A percentile compares a stretch with the other conserved stretches of the same genome.
Evolutionary conservation across 306 rosid species (phyloP).

Genomic region (Ziziphus jujuba): DNA sequence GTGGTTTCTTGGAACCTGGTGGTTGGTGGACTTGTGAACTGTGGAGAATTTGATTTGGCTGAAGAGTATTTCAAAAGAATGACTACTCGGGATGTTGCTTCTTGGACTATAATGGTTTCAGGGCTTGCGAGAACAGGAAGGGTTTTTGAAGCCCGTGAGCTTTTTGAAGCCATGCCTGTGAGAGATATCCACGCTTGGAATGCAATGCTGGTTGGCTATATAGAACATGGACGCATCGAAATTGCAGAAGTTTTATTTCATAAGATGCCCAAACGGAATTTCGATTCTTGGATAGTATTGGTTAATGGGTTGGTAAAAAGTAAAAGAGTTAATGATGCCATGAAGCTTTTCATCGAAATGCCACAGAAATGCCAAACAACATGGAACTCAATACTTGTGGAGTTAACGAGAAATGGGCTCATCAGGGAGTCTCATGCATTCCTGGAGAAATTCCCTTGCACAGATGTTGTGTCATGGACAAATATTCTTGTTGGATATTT

Average conservation of each 20-base stretch:
- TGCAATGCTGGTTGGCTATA: slow-evolving; percentile 43
- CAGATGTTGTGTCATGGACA: slow-evolving; percentile 49
- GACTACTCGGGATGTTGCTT: slow-evolving; percentile 38
- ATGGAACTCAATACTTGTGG: slow-evolving; percentile 44
- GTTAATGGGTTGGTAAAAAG: slow-evolving; percentile 38
- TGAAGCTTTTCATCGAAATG: slow-evolving; percentile 46
- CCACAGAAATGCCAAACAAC: slow-evolving; percentile 45
- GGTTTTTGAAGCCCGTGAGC: slow-evolving; percentile 33
- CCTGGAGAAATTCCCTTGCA: slow-evolving; percentile 39
- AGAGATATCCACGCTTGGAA: slow-evolving; percentile 53
- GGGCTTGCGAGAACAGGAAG: slow-evolving; percentile 35
- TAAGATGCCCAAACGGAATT: slow-evolving; percentile 41
- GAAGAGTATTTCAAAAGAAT: slow-evolving; percentile 35
- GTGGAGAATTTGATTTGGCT: slow-evolving; percentile 39
- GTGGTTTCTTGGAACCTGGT: slow-evolving; percentile 62
- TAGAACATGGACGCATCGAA: slow-evolving; percentile 34
- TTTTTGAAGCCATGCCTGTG: slow-evolving; percentile 43
- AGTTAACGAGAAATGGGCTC: slow-evolving; percentile 35
- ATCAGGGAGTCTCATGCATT: slow-evolving; percentile 46
- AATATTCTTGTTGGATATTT: slow-evolving; percentile 54
- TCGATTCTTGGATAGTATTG: slow-evolving; percentile 43
- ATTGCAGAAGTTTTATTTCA: slow-evolving; percentile 40
- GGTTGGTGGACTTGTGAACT: slow-evolving; percentile 45
- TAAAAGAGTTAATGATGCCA: slow-evolving; percentile 37
- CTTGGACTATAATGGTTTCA: slow-evolving; percentile 57